Conservation (phyloP, 2,329 filamentous ascomycete genomes). For the Sporothrix brunneoviolacea region DNA sequence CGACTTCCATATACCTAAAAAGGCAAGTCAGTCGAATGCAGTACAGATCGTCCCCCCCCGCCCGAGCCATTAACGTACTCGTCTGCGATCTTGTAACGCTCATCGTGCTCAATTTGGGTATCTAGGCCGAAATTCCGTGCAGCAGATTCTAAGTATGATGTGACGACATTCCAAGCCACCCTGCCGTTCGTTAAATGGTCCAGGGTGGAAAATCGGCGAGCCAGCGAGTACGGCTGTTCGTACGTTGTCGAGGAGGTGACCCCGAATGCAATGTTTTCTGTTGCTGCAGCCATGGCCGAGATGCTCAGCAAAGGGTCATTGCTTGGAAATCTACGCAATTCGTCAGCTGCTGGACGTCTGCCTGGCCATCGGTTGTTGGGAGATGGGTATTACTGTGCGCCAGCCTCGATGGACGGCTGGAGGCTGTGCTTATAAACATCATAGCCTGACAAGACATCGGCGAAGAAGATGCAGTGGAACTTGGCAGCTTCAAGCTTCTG, state of each 20-base stretch:
- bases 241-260: conserved; percentile 10
- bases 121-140: conserved; percentile 15
- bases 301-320: too few species aligned
- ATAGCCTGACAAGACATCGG: too few species aligned
- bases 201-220: conserved; percentile 14
- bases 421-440: too few species aligned
- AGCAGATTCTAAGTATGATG: conserved; percentile 15
- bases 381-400: too few species aligned
- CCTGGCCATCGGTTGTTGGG: too few species aligned
- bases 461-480: too few species aligned
- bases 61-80: conserved; percentile 19
- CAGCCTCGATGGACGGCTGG: too few species aligned
- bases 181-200: conserved; percentile 16
- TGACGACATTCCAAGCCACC: conserved; percentile 21
- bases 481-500: conserved; percentile 54
- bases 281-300: conserved; percentile 15
- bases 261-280: conserved; percentile 11
- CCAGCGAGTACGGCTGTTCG: conserved; percentile 9
- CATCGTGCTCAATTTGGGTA: conserved; percentile 17
- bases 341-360: too few species aligned
- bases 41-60: too few species aligned
- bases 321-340: too few species aligned
- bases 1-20: too few species aligned
- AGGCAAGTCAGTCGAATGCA: too few species aligned
- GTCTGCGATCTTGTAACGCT: conserved; percentile 18